Percentiles rank a stretch among this genome's conserved stretches.
phyloP scores from a whole-genome alignment of 495 filamentous ascomycete species.

The Daldinia caldariorum region DNA sequence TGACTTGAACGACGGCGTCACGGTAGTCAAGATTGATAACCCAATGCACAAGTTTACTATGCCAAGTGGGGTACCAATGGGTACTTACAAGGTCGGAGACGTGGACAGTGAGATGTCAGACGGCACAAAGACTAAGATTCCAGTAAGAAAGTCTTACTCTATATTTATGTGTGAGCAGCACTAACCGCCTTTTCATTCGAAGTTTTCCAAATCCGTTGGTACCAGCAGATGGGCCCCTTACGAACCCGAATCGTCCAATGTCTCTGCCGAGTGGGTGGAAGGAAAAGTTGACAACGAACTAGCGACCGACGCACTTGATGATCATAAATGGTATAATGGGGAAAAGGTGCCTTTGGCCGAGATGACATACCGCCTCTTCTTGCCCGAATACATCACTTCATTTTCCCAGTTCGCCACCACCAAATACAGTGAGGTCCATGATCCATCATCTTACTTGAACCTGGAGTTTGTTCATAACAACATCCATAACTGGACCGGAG shows the following conservation, averaged over 20 bases:
- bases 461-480: conserved; percentile 14
- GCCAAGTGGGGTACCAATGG: neutral
- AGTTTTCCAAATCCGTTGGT: conserved; percentile 5
- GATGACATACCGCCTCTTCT: conserved; percentile 12
- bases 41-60: conserved; percentile 13
- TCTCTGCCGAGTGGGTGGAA: conserved; percentile 10
- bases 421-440: neutral
- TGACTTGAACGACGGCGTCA: neutral
- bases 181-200: neutral
- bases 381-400: neutral
- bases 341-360: neutral
- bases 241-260: neutral
- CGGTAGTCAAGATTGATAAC: neutral
- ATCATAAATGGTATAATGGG: neutral
- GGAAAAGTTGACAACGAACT: conserved; percentile 1
- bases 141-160: neutral
- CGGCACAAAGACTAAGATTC: neutral
- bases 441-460: neutral
- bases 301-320: neutral
- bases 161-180: neutral
- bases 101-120: neutral
- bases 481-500: conserved; percentile 5
- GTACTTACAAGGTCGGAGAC: neutral
- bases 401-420: conserved; percentile 11
- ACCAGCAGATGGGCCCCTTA: conserved; percentile 10